Percentiles rank a stretch among this genome's conserved stretches.
phyloP scores from a whole-genome alignment of 768 basidiomycete genomes.

The Amanita brunnescens region DNA sequence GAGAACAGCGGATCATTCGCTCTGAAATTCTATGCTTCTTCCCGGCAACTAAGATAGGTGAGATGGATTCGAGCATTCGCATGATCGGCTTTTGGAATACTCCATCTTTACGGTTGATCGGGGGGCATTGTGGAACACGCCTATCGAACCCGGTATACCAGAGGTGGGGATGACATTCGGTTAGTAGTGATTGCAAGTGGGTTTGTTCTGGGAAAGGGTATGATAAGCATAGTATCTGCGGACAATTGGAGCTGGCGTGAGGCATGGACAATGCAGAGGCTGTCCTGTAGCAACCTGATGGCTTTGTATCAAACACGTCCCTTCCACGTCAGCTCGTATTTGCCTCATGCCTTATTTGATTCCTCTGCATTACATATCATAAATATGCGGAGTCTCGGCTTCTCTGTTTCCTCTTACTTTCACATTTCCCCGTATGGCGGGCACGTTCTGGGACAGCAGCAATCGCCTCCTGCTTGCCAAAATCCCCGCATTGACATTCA shows the following conservation, averaged over 20 bases:
- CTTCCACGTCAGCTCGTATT: conserved; percentile 20
- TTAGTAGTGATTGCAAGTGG: conserved; percentile 89
- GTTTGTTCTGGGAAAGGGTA: conserved; percentile 93
- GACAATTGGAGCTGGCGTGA: conserved; percentile 63
- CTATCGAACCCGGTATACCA: conserved; percentile 46
- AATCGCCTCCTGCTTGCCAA: conserved; percentile 60
- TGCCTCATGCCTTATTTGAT: conserved; percentile 5
- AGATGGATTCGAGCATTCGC: conserved; percentile 90
- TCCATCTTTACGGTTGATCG: conserved; percentile 85
- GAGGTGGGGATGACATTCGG: conserved; percentile 52
- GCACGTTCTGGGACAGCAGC: conserved; percentile 32
- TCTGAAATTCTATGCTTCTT: conserved; percentile 52
- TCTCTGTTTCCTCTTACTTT: not conserved
- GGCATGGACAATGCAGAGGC: conserved; percentile 61
- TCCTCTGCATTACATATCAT: conserved; percentile 2
- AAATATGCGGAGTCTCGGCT: not conserved
- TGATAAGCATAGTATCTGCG: conserved; percentile 80
- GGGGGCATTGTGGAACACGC: conserved; percentile 75
- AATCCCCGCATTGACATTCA: conserved; percentile 74
- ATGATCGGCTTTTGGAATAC: conserved; percentile 94
- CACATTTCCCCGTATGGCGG: conserved; percentile 2
- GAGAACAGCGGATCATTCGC: conserved; percentile 58
- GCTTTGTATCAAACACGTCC: not conserved
- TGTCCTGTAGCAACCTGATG: conserved; percentile 35
- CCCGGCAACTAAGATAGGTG: conserved; percentile 42